Evolutionary conservation across 208 protist genomes (phyloP).

Genomic region (Acanthamoeba divionensis): DNA sequence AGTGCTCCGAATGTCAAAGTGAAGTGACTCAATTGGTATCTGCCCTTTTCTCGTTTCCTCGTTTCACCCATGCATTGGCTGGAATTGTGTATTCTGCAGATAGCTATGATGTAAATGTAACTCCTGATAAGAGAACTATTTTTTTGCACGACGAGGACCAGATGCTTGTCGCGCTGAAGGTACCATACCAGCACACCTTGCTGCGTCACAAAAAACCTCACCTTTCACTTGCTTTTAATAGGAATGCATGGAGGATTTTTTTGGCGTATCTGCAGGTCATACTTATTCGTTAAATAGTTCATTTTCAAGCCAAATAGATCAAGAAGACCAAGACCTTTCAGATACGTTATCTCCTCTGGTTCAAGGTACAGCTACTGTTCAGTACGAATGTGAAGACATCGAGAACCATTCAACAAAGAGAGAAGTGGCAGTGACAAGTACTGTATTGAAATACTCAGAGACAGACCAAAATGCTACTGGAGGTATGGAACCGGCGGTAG

Average conservation of each 20-base stretch:
- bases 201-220: background rate
- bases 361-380: too few relatives aligned
- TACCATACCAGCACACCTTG: background rate
- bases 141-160: conserved; percentile 72
- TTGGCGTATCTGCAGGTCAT: background rate
- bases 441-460: too few relatives aligned
- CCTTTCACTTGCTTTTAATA: background rate
- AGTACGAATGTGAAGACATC: too few relatives aligned
- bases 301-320: background rate
- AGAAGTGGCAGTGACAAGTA: too few relatives aligned
- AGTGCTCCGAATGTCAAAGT: too few relatives aligned
- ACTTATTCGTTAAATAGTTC: background rate
- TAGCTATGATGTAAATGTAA: conserved; percentile 84
- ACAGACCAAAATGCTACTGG: too few relatives aligned
- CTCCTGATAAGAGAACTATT: conserved; percentile 83
- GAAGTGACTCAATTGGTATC: too few relatives aligned
- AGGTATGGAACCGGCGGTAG: too few relatives aligned
- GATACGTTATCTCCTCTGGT: too few relatives aligned
- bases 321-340: background rate
- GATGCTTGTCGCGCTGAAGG: background rate
- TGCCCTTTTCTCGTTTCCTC: background rate
- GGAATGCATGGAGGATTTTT: background rate
- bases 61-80: background rate
- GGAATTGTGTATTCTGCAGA: background rate
- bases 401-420: too few relatives aligned